phyloP scores from a whole-genome alignment of 768 basidiomycete species.

The Auriscalpium orientale region DNA sequence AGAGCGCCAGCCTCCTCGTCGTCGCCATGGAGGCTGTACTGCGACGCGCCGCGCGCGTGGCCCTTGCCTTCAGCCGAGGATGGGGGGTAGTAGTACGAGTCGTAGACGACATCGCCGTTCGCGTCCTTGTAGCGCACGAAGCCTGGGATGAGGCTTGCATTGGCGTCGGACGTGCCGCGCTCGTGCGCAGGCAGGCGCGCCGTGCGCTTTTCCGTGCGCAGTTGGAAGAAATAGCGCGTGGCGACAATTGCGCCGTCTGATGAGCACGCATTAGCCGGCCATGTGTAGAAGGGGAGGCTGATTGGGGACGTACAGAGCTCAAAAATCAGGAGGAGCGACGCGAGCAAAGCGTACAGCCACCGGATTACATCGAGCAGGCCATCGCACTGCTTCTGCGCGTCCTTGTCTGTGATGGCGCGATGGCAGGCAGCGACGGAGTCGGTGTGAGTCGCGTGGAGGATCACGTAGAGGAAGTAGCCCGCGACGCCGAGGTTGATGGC shows the following conservation, averaged over 20 bases:
- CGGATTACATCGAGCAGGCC: slow-evolving; percentile 34
- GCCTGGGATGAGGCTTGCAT: slow-evolving; percentile 2
- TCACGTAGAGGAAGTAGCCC: slow-evolving; percentile 41
- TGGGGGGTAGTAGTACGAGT: slow-evolving; percentile 1
- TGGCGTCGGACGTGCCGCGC: not conserved
- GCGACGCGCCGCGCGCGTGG: not conserved
- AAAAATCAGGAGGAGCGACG: slow-evolving; percentile 36
- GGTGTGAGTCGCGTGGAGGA: slow-evolving; percentile 38
- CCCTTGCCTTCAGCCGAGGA: not conserved
- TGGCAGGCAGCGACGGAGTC: slow-evolving; percentile 40
- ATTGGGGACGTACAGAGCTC: slow-evolving; percentile 45
- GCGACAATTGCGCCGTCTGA: slow-evolving; percentile 15
- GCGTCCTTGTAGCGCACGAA: slow-evolving; percentile 9
- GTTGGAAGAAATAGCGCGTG: slow-evolving; percentile 16
- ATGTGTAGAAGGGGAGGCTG: not conserved
- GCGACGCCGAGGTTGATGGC: slow-evolving; percentile 46
- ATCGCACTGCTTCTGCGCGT: slow-evolving; percentile 37
- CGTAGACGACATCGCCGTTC: slow-evolving; percentile 8
- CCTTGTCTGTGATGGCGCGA: slow-evolving; percentile 31
- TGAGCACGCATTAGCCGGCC: not conserved
- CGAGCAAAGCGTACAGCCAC: slow-evolving; percentile 40
- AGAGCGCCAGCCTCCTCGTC: not conserved
- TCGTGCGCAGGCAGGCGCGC: slow-evolving; percentile 6
- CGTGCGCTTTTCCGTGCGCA: slow-evolving; percentile 13
- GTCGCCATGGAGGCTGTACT: not conserved